Base-by-base conservation (phyloP, 1,284 basidiomycete genomes). In the Apiotrichum porosum region DNA sequence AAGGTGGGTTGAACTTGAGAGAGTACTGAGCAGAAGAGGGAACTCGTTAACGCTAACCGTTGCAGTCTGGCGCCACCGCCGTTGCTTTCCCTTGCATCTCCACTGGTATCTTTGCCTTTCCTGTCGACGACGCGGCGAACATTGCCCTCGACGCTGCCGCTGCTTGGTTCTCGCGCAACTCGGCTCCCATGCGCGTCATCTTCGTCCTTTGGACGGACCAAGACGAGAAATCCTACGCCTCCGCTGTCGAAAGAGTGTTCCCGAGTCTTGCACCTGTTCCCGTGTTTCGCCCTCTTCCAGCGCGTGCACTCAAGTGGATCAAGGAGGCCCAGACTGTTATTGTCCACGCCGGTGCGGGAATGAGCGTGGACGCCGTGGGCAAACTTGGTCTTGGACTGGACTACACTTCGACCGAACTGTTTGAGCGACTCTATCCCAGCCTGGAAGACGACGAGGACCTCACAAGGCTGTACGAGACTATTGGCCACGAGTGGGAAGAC, bases 71-170 rank as follows among this genome's bases (percentile, higher is more conserved):
- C 42, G 44, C 56, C 34, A 24, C 42, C 9, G 30, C 50, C 2
- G 42, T 51, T 14, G 53, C 45, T 4, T 43, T 58, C 37, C 42
- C 49, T 3, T 55, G 54, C 42, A 51, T 54, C 18, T 54, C 56
- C 12, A 52, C 51, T 1, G 56, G 53, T 8, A n/a, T 50, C 34
- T 49, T 47, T 42, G 46, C 48, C 39, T 52, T 44, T 34, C 47
- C 49, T 1, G 19, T 32, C n/a, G 19, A 13, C 4, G 39, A n/a
- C 6, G 49, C 54, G 1, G 42, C 54, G 1, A 8, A 3, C 4
- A 30, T 52, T 33, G 54, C 47, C 13, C 9, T 49, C 13, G 9
- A 14, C 6, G 21, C 47, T 9, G 37, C 45, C 3, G 4, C 23
- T 6, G 13, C 14, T 9, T 56, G 54, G 49, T 35, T 56, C 34